Conservation (phyloP, 2,329 filamentous ascomycete genomes). For the Sporothrix inflata region DNA sequence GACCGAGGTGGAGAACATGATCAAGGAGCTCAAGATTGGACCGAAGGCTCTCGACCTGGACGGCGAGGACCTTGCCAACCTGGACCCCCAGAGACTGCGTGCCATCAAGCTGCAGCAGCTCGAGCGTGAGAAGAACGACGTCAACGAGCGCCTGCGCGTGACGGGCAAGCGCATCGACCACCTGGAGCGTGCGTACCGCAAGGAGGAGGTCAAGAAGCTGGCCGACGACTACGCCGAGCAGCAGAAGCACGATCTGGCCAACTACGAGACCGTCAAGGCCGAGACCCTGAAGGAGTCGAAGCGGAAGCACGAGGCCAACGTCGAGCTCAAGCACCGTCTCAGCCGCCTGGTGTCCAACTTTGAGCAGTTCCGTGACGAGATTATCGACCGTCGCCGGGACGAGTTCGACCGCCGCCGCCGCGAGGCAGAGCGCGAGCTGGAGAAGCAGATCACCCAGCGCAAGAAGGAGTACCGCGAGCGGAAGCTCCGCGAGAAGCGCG, state of each 20-base stretch:
- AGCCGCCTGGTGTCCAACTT: conserved; percentile 82
- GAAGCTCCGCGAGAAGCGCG: conserved; percentile 78
- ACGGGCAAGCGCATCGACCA: conserved; percentile 97
- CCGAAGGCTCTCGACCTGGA: conserved; percentile 77
- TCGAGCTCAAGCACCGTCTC: conserved; percentile 92
- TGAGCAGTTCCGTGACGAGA: conserved; percentile 77
- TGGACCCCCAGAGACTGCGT: conserved; percentile 88
- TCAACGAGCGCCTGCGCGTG: conserved; percentile 86
- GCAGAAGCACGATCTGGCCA: conserved; percentile 73
- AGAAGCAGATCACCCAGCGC: conserved; percentile 85
- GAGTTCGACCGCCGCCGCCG: conserved; percentile 95
- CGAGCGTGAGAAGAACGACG: conserved; percentile 96
- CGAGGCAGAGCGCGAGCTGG: conserved; percentile 88
- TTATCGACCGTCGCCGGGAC: conserved; percentile 85
- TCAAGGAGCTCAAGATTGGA: conserved; percentile 87
- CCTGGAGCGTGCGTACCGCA: conserved; percentile 92
- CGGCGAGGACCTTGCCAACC: conserved; percentile 77
- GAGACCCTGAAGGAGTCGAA: conserved; percentile 80
- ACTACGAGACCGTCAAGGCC: conserved; percentile 77
- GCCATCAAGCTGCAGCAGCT: conserved; percentile 94
- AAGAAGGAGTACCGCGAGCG: conserved; percentile 87
- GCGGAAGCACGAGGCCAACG: conserved; percentile 86
- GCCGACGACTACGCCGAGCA: conserved; percentile 83
- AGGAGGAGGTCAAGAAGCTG: conserved; percentile 93
- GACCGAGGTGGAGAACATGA: conserved; percentile 90